A percentile compares a stretch with the other conserved stretches of the same genome.
phyloP scores from a whole-genome alignment of 768 basidiomycete species.

The Pleurotus sapidus region DNA sequence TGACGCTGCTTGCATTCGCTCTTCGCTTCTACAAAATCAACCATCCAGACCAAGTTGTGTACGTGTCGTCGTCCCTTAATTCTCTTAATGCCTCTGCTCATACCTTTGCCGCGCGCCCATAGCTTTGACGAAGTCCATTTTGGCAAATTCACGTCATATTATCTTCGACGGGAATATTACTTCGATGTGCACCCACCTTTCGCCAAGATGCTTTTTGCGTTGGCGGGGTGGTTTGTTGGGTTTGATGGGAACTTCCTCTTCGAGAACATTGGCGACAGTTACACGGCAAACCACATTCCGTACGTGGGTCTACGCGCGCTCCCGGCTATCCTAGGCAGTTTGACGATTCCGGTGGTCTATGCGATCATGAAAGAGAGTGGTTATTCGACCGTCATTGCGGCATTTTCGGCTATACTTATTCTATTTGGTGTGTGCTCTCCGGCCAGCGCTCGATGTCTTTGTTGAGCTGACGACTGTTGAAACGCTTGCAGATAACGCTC shows the following conservation, averaged over 20 bases:
- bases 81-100: not conserved
- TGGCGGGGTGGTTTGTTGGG: constrained; percentile 95
- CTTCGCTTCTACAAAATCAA: constrained; percentile 93
- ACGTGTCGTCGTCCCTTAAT: constrained; percentile 27
- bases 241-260: constrained; percentile 94
- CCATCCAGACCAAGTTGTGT: constrained; percentile 94
- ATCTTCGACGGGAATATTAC: constrained; percentile 92
- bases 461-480: not conserved
- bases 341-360: constrained; percentile 90
- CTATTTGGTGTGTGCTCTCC: constrained; percentile 72
- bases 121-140: constrained; percentile 99
- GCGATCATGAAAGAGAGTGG: constrained; percentile 98
- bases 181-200: constrained; percentile 99
- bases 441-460: not conserved
- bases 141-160: constrained; percentile 96
- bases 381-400: constrained; percentile 86
- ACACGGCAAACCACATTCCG: constrained; percentile 82
- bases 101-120: not conserved
- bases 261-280: constrained; percentile 94
- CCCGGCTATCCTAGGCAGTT: constrained; percentile 86
- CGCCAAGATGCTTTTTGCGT: constrained; percentile 91
- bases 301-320: constrained; percentile 92
- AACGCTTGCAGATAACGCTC: constrained; percentile 77
- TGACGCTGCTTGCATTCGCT: constrained; percentile 78
- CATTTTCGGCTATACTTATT: constrained; percentile 84